Evolutionary conservation across 2,329 filamentous ascomycete genomes (phyloP).

Genomic region (Pseudogymnoascus sp.): DNA sequence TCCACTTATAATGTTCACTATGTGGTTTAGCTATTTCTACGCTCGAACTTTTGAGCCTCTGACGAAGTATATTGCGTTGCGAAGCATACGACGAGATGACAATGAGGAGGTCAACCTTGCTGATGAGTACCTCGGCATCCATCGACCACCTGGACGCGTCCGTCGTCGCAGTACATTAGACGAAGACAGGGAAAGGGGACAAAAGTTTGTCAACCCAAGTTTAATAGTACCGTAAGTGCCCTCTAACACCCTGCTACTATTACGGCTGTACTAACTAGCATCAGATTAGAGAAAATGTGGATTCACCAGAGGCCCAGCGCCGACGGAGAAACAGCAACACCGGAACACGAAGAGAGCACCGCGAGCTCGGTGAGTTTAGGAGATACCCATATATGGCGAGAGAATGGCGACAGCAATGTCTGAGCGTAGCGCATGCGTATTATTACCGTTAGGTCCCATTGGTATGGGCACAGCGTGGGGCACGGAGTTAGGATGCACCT

Average conservation of each 20-base stretch:
- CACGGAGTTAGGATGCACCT: background rate
- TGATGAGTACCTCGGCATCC: conserved; percentile 30
- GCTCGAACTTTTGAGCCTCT: conserved; percentile 74
- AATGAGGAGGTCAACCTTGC: conserved; percentile 37
- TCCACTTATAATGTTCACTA: conserved; percentile 68
- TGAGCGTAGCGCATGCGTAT: conserved; percentile 14
- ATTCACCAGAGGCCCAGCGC: conserved; percentile 31
- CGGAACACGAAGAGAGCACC: conserved; percentile 28
- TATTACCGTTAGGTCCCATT: background rate
- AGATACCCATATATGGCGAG: conserved; percentile 43
- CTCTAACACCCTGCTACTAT: conserved; percentile 12
- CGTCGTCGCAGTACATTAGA: conserved; percentile 52
- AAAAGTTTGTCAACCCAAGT: conserved; percentile 69
- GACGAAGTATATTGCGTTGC: conserved; percentile 84
- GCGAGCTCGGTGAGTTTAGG: conserved; percentile 40
- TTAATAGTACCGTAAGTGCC: conserved; percentile 54
- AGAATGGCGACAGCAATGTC: conserved; percentile 28
- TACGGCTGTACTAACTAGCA: conserved; percentile 13
- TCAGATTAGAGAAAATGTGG: conserved; percentile 61
- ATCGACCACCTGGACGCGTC: conserved; percentile 20
- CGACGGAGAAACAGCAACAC: background rate
- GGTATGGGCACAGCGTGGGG: background rate
- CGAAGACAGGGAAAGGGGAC: conserved; percentile 60
- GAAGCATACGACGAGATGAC: conserved; percentile 66
- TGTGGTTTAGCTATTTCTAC: conserved; percentile 87